Base-by-base conservation (phyloP, 225 moss, liverwort and hornwort species). In the Antitrichia curtipendula region DNA sequence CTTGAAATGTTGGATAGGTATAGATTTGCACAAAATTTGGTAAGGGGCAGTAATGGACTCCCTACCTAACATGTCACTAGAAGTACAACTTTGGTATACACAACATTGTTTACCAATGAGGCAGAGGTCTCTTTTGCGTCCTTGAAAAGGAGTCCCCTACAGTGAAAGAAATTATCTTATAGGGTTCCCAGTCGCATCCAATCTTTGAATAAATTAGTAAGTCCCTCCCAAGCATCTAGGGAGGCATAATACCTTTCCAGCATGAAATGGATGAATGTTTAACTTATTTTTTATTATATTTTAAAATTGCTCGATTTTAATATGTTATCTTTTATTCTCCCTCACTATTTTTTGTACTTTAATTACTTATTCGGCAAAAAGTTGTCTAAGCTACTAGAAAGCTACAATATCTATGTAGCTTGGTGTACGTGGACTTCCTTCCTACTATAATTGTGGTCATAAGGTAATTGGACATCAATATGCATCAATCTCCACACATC, bases 121-220 rank as follows among this genome's bases (percentile, higher is more conserved):
- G 16, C 0, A 70, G 1, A 7, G n/a, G 25, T 4, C 1, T 3
- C 5, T 70, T 70, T 25, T 25, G 15, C 15, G 9, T 8, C 5
- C 15, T 27, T 41, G 9, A 27, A 41, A 70, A 41, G 14, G 1
- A 1, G 2, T 3, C 3, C 14, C 2, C 5, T 41, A 8, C 1
- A 22, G 0, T 36, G 4, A n/a, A 21, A 6, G 2, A n/a, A n/a
- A n/a, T 21, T 65, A 5, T 6, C 22, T 12, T 8, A 14, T 25
- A 14, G 0, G 5, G 25, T 14, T 41, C 1, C 25, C 0, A 21
- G 0, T 8, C 41, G 22, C 4, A 24, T 0, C 8, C 41, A 14
- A 25, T 70, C 69, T 2, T 8, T 38, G 22, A 38, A 68, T 23
- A 13, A 68, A 13, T 4, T 7, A 1, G 1, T 13, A 68, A 68